Base-by-base conservation (phyloP, 164 flowering plant species). In the Magnolia officinalis region DNA sequence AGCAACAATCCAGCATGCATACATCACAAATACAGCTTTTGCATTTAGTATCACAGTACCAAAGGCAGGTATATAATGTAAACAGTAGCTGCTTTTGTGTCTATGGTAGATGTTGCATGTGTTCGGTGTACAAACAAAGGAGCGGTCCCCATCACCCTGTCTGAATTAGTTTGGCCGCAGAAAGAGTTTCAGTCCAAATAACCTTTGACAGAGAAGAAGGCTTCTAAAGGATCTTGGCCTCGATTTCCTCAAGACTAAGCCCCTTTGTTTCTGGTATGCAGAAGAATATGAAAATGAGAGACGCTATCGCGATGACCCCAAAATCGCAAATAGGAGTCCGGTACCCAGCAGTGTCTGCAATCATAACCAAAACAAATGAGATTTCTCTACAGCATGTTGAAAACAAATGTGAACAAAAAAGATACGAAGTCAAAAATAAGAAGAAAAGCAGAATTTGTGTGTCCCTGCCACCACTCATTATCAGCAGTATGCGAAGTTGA, bases 221-320 rank as follows among this genome's bases (percentile, higher is more conserved):
- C 26, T 67, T 68, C 78, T 86, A 93, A 29, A 92, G 86, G 83
- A 89, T 83, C 82, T 88, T 95, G 78, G 94, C 91, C 76, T 95
- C 98, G 24, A 95, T 95, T 79, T 95, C 98, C 88, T 95, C 98
- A 16, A 95, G 88, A 59, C 85, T 91, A 14, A 95, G 93, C 37
- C 98, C 98, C 73, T 91, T 93, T 20, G 98, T 95, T 82, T 95
- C 98, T 13, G 98, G 98, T 58, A 95, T 82, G 5, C 89, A 63
- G 78, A 92, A 91, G 86, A 77, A 91, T 80, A 92, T 95, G 89
- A 93, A 95, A 24, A 92, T 2, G 13, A 93, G 89, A 24, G 99
- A 82, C 52, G 86, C 2, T 18, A 95, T 74, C 2, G 97, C 89
- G 74, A 95, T 89, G 61, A 79, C 95, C 66, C 98, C 96, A 80